phyloP scores from a whole-genome alignment of 257 asterid species.

The Salvia rosmarinus region DNA sequence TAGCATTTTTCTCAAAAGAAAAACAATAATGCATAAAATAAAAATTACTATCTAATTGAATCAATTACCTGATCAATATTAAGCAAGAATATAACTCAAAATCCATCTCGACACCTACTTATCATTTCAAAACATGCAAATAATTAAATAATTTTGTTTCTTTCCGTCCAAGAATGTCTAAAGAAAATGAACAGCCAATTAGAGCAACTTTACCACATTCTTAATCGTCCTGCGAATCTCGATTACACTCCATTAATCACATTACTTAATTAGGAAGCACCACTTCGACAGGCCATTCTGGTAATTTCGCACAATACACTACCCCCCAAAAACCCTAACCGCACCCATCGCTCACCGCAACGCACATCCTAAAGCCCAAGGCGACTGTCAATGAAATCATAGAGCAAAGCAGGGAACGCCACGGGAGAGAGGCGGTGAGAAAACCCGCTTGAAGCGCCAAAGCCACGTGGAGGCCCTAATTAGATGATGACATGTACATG shows the following conservation, averaged over 20 bases:
- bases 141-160: background rate
- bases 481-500: slow-evolving; percentile 56
- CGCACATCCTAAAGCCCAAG: background rate
- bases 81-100: background rate
- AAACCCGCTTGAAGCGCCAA: slow-evolving; percentile 37
- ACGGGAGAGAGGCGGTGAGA: slow-evolving; percentile 27
- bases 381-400: slow-evolving; percentile 1
- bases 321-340: slow-evolving; percentile 40
- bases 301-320: slow-evolving; percentile 1
- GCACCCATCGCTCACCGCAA: slow-evolving; percentile 30
- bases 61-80: no score
- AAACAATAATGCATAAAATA: no score
- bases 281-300: slow-evolving; percentile 20
- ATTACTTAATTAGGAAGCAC: slow-evolving; percentile 15
- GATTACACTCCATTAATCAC: slow-evolving; percentile 29
- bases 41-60: no score
- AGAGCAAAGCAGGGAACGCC: slow-evolving; percentile 15
- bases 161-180: slow-evolving; percentile 18
- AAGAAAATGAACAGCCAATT: slow-evolving; percentile 5
- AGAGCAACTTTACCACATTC: background rate
- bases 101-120: background rate
- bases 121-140: background rate
- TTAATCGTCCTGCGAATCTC: slow-evolving; percentile 9
- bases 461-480: slow-evolving; percentile 58
- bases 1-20: no score